Evolutionary conservation across 257 asterid species (phyloP).

Genomic region (Petrea volubilis): DNA sequence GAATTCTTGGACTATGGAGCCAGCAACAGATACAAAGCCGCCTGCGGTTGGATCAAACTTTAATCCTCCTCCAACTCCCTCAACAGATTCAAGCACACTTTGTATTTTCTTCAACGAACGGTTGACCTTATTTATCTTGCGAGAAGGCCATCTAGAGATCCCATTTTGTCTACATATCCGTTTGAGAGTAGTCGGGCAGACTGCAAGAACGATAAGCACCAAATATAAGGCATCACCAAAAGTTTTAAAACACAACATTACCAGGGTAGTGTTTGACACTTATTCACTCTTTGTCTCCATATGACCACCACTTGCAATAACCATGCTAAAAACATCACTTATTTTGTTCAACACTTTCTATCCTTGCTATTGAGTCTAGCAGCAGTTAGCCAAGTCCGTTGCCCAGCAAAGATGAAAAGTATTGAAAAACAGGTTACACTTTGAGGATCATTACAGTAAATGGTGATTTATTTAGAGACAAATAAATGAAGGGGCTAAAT

Average conservation of each 20-base stretch:
- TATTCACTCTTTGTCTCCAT: no score
- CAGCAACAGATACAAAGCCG: conserved; percentile 38
- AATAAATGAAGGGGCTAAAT: no score
- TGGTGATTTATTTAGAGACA: no score
- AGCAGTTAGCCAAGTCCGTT: no score
- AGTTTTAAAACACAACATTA: not conserved
- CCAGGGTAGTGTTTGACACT: no score
- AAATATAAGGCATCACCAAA: not conserved
- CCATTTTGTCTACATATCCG: conserved; percentile 82
- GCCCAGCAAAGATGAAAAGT: no score
- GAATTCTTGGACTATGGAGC: conserved; percentile 30
- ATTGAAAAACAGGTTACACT: no score
- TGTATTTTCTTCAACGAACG: conserved; percentile 68
- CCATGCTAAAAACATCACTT: no score
- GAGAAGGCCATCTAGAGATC: conserved; percentile 87
- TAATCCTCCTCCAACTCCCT: conserved; percentile 65
- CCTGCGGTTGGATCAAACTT: conserved; percentile 54
- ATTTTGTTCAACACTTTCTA: no score
- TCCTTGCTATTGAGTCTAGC: no score
- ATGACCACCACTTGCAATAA: no score
- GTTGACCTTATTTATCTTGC: conserved; percentile 75
- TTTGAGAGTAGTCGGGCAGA: conserved; percentile 83
- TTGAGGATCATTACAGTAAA: no score
- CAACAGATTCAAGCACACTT: conserved; percentile 67
- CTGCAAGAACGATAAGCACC: conserved; percentile 31